A percentile compares a stretch with the other conserved stretches of the same genome.
Conservation (phyloP, 2,329 filamentous ascomycete genomes). For the Fusarium verticillioides region DNA sequence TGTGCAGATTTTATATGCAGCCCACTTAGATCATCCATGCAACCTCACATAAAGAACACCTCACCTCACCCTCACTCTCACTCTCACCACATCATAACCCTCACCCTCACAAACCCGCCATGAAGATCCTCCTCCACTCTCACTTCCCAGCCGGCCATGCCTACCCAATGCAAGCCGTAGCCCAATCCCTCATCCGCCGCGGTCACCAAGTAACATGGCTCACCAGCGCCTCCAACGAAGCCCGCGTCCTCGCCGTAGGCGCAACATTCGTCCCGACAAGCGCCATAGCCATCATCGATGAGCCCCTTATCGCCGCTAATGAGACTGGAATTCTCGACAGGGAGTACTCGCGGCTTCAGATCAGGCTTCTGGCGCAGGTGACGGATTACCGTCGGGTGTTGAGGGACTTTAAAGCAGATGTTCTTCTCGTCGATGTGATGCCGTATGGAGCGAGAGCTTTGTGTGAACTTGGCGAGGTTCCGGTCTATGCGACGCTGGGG, state of each 20-base stretch:
- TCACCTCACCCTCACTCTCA: background rate
- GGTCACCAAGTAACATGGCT: conserved; percentile 55
- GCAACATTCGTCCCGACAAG: conserved; percentile 49
- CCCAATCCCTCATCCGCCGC: conserved; percentile 50
- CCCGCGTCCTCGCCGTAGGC: conserved; percentile 49
- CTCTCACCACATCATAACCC: background rate
- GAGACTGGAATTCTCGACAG: conserved; percentile 49
- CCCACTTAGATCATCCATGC: conserved; percentile 1
- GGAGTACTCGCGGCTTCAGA: conserved; percentile 40
- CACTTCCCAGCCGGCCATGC: conserved; percentile 54
- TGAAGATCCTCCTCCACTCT: conserved; percentile 54
- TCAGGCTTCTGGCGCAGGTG: conserved; percentile 50
- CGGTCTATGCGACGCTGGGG: conserved; percentile 52
- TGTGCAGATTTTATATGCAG: background rate
- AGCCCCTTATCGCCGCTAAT: conserved; percentile 42
- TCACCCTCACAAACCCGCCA: conserved; percentile 11
- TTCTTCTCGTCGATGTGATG: conserved; percentile 53
- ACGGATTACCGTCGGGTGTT: conserved; percentile 50
- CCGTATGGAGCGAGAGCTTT: conserved; percentile 52
- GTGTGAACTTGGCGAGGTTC: conserved; percentile 50
- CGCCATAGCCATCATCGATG: conserved; percentile 47
- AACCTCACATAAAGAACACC: conserved; percentile 6
- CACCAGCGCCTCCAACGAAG: conserved; percentile 49
- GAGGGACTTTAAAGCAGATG: conserved; percentile 45
- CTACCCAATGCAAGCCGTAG: conserved; percentile 54